Percentiles rank a stretch among this genome's conserved stretches.
phyloP scores from a whole-genome alignment of 106 monocot species.

The Cymbidium sinense region DNA sequence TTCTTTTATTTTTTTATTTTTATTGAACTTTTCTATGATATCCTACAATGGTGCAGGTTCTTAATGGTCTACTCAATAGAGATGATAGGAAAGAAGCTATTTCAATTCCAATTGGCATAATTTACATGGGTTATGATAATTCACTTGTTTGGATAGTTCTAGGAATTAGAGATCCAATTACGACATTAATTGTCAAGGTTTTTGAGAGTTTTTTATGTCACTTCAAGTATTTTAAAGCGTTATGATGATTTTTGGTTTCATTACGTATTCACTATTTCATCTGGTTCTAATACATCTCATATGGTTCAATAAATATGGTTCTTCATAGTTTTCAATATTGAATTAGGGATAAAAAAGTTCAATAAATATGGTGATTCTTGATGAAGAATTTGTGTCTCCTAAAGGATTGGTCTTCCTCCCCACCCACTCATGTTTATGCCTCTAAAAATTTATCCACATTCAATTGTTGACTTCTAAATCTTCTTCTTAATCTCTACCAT shows the following conservation, averaged over 20 bases:
- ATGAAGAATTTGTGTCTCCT: too few species aligned
- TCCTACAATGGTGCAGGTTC: constrained; percentile 49
- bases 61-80: constrained; percentile 83
- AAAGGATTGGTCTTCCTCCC: too few species aligned
- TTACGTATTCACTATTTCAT: too few species aligned
- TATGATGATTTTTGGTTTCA: not conserved
- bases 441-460: too few species aligned
- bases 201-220: not conserved
- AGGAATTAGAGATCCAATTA: constrained; percentile 84
- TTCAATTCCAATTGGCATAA: constrained; percentile 89
- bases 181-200: constrained; percentile 83
- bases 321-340: too few species aligned
- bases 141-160: constrained; percentile 94
- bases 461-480: too few species aligned
- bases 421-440: too few species aligned
- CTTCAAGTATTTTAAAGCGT: not conserved
- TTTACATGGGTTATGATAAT: constrained; percentile 96
- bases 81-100: constrained; percentile 60
- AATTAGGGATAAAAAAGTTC: too few species aligned
- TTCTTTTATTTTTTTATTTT: not conserved
- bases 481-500: too few species aligned
- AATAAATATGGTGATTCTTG: too few species aligned
- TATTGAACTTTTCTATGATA: not conserved
- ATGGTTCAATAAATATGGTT: too few species aligned
- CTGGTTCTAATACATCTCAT: too few species aligned